Conservation (phyloP, 2,329 filamentous ascomycete species). For the Madurella fahalii region DNA sequence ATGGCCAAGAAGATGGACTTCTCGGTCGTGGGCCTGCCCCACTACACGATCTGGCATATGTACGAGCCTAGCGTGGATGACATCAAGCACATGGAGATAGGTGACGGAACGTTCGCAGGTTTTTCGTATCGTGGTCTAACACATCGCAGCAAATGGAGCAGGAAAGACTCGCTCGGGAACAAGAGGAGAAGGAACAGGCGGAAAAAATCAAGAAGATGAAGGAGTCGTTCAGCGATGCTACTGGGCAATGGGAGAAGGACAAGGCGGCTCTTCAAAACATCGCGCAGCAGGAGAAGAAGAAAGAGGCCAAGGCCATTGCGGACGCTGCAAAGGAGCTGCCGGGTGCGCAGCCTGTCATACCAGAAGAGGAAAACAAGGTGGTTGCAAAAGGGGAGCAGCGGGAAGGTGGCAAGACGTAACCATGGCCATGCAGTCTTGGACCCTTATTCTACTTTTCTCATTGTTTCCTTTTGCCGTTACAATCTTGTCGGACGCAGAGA, state of each 20-base stretch:
- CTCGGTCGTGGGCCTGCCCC: slow-evolving; percentile 89
- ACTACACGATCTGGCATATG: slow-evolving; percentile 99
- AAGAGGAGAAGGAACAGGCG: slow-evolving; percentile 70
- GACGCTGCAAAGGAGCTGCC: slow-evolving; percentile 17
- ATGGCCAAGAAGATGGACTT: slow-evolving; percentile 97
- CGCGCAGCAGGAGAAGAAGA: slow-evolving; percentile 52
- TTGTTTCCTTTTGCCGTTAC: background rate
- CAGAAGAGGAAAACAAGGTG: slow-evolving; percentile 15
- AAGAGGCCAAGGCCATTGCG: slow-evolving; percentile 23
- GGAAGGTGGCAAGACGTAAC: slow-evolving; percentile 14
- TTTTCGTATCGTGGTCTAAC: slow-evolving; percentile 18
- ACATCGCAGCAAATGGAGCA: slow-evolving; percentile 77
- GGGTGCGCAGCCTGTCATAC: slow-evolving; percentile 4
- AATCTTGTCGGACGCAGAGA: background rate
- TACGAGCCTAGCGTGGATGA: slow-evolving; percentile 99
- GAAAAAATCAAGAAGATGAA: slow-evolving; percentile 75
- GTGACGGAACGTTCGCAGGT: slow-evolving; percentile 18
- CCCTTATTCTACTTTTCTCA: background rate
- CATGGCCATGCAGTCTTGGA: background rate
- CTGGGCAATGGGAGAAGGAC: slow-evolving; percentile 83
- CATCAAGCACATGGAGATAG: slow-evolving; percentile 88
- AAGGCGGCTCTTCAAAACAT: slow-evolving; percentile 73
- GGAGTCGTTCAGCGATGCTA: slow-evolving; percentile 72
- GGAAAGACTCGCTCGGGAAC: slow-evolving; percentile 74
- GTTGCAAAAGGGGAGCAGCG: slow-evolving; percentile 5